Percentiles rank a stretch among this genome's conserved stretches.
phyloP scores from a whole-genome alignment of 768 basidiomycete species.

The Termitomyces sp. region DNA sequence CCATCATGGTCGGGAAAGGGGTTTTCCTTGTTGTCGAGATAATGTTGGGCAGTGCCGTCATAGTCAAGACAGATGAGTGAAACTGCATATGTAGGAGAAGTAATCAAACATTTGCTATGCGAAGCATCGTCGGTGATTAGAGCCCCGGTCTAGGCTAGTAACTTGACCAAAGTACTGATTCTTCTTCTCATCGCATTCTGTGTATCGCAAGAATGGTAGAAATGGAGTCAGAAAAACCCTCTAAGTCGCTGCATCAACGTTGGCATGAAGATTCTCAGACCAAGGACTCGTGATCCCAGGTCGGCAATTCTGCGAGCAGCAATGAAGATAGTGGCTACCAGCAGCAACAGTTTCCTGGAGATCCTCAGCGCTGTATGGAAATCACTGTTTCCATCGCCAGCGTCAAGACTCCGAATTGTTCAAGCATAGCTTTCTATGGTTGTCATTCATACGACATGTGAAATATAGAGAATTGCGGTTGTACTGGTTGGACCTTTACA shows the following conservation, averaged over 20 bases:
- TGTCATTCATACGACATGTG: neutral
- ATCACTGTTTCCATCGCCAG: neutral
- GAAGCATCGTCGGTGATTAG: neutral
- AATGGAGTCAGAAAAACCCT: neutral
- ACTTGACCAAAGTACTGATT: neutral
- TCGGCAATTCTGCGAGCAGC: neutral
- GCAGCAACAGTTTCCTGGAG: neutral
- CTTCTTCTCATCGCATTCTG: neutral
- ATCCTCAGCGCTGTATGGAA: neutral
- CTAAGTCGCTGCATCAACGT: neutral
- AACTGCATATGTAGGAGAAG: neutral
- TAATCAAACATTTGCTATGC: neutral
- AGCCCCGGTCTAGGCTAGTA: neutral
- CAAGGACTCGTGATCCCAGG: neutral
- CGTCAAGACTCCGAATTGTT: neutral
- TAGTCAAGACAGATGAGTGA: neutral
- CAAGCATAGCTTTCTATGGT: neutral
- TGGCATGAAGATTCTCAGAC: neutral
- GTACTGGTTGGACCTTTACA: neutral
- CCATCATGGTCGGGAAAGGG: neutral
- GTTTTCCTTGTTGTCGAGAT: neutral
- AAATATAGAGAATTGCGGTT: neutral
- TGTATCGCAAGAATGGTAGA: neutral
- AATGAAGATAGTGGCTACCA: neutral
- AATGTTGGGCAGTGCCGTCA: neutral